Evolutionary conservation across 2,329 filamentous ascomycete genomes (phyloP), one percentile per base, ranked within the genome.

Genomic region (Penicillium sclerotigenum): DNA sequence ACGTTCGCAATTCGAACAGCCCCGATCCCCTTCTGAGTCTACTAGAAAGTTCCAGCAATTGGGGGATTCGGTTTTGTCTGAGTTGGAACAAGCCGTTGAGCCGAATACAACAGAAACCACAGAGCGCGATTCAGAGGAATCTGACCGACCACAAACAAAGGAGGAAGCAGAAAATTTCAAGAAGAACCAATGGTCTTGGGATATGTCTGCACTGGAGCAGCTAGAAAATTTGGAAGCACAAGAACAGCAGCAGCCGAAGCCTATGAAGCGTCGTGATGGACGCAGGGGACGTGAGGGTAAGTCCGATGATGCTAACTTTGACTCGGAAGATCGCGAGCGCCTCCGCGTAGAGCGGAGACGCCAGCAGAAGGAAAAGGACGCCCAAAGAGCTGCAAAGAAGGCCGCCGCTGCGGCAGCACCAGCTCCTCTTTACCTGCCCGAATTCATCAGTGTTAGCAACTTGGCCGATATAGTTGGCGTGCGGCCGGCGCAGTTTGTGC

Each of bases 381-480:
- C 41, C 5, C 46, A 62, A 76, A 74, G 56, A 71, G 74, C 69
- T 72, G 74, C 57, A 31, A 52, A 62, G 76, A 75, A 57, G 71
- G 74, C 69, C 72, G 74, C 68, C 72, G 74, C 57, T 31, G 65
- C 67, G 31, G 67, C 73, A 34, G 72, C 76, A n/a, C 72, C 78
- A 6, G 83, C 82, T 2, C 82, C 81, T 1, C 89, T 99, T 43
- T 83, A 87, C 51, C 78, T 99, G 22, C 95, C 95, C 0, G 90
- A 97, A 68, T 96, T 91, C 65, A 95, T 99, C 73, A 94, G 85
- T 66, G 87, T 97, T n/a, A 82, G 84, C 10, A 90, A 92, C 62
- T 77, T 99, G 38, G 91, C 91, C 4, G 81, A 85, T 58, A 84
- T 89, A 4, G 79, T 97, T 22, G 87, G 86, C 59, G 81, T 96